phyloP scores from a whole-genome alignment of 2,329 filamentous ascomycete species.

The Fonsecaea erecta region DNA sequence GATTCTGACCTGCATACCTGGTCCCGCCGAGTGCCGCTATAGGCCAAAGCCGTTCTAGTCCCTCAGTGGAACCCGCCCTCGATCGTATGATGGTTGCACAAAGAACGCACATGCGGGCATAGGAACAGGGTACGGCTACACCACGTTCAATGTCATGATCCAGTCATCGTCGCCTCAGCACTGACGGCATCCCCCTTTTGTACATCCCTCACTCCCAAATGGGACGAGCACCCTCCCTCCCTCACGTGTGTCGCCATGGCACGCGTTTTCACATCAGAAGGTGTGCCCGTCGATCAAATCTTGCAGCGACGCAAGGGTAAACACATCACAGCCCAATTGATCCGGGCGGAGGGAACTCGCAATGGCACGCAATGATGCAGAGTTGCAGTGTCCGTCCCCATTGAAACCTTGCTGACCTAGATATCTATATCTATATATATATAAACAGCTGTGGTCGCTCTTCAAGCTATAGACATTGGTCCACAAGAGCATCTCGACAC shows the following conservation, averaged over 20 bases:
- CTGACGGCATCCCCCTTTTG: neutral
- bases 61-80: conserved; percentile 15
- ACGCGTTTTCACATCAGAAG: conserved; percentile 1
- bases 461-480: neutral
- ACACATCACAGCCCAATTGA: neutral
- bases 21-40: neutral
- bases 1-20: neutral
- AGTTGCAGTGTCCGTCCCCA: neutral
- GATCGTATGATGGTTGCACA: conserved; percentile 16
- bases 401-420: conserved; percentile 5
- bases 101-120: neutral
- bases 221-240: neutral
- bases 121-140: neutral
- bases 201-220: neutral
- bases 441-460: neutral
- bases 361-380: neutral
- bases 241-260: neutral
- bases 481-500: neutral
- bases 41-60: neutral
- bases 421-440: too few species aligned
- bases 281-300: neutral
- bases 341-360: neutral
- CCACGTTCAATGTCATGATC: neutral
- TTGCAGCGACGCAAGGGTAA: neutral
- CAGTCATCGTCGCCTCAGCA: conserved; percentile 1